Base-by-base conservation (phyloP, 192 early-diverging fungal species). In the Helicostylum pulchrum region DNA sequence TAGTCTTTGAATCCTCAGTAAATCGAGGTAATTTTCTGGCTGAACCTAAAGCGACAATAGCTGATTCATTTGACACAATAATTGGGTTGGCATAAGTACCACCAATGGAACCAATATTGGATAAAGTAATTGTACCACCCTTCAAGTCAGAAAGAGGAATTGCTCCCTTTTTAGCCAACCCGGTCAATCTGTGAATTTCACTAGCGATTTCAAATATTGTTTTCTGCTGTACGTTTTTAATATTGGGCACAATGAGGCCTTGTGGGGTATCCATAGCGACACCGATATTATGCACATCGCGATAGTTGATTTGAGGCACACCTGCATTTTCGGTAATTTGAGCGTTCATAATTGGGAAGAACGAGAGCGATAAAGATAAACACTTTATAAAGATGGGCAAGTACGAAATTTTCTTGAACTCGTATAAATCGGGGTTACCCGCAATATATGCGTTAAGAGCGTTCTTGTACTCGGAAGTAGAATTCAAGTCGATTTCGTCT, bases 311-410 rank as follows among this genome's bases (percentile, higher is more conserved):
- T 68, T 80, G 77, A 39, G 85, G 84, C n/a, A 70, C 71, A 0
- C 69, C 71, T 63, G 81, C 74, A 11, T 76, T 66, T 15, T 77
- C 65, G 23, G 53, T 51, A 0, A 91, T 31, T 6, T 94, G 60
- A 11, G 93, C 87, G 59, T 99, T 99, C 36, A 99, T 64, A 12
- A 97, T 84, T 15, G 94, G 97, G 77, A 84, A 97, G 50, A 91
- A 75, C 15, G 76, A 55, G 62, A 97, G 75, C 6, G 95, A 94
- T 34, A 92, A 68, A 5, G 88, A 90, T 19, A 94, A 75, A 0
- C 93, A 88, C 79, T 99, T 99, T 78, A 97, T 87, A 62, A 99
- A 90, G 65, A 99, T 91, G 51, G 97, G 95, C 92, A 99, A 92
- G 72, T 89, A 96, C 0, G 93, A 86, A 12, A 97, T 87, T 75